Conservation (phyloP, 331 rosid species). For the Telfairia occidentalis region DNA sequence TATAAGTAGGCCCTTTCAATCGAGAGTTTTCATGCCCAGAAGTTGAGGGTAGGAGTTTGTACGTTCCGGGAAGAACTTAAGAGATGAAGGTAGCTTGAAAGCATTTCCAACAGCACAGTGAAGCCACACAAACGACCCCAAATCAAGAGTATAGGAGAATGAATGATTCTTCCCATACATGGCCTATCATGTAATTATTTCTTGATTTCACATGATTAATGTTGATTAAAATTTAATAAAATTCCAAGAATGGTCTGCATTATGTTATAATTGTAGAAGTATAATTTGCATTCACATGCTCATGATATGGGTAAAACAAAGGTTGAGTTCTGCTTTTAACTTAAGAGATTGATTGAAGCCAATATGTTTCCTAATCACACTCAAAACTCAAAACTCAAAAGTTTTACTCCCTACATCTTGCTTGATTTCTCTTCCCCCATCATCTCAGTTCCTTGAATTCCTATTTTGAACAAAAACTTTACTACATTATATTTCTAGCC, state of each 20-base stretch:
- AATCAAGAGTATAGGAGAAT: background rate
- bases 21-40: background rate
- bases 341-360: background rate
- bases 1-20: background rate
- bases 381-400: background rate
- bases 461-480: background rate
- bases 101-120: background rate
- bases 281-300: background rate
- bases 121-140: background rate
- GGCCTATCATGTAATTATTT: background rate
- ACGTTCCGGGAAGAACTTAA: background rate
- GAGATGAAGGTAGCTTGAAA: background rate
- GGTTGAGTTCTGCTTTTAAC: background rate
- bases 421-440: background rate
- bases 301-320: background rate
- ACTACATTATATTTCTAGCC: background rate
- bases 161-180: background rate
- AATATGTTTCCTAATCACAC: background rate
- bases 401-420: background rate
- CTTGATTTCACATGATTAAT: background rate
- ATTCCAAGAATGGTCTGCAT: background rate
- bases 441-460: background rate
- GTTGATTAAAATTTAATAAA: background rate
- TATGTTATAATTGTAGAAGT: background rate
- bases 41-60: background rate